Conservation (phyloP, 177 flowering plant genomes). For the Vitis hybrid region DNA sequence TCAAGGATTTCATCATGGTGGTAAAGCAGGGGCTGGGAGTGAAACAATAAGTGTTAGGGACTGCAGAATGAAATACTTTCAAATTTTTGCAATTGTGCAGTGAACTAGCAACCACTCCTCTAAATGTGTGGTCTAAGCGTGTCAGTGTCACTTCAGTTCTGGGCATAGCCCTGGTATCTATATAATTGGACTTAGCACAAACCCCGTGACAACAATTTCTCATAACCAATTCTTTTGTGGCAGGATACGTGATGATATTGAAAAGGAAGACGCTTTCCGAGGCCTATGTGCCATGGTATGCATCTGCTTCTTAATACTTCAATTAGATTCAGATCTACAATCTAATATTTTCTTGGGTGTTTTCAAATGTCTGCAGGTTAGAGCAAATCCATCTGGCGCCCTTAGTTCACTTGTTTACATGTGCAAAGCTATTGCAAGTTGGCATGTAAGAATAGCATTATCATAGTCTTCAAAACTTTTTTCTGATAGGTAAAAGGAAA, state of each 20-base stretch:
- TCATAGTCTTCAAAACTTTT: background rate
- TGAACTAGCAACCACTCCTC: too few species aligned
- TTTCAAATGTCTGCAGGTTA: slow-evolving; percentile 56
- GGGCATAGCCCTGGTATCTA: background rate
- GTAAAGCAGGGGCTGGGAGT: too few species aligned
- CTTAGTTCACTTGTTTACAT: slow-evolving; percentile 71
- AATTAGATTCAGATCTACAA: background rate
- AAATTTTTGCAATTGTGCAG: too few species aligned
- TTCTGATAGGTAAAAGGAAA: too few species aligned
- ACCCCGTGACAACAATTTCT: background rate
- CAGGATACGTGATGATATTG: slow-evolving; percentile 98
- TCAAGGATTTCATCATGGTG: too few species aligned
- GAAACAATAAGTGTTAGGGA: too few species aligned
- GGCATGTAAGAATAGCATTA: slow-evolving; percentile 72
- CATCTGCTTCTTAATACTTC: background rate
- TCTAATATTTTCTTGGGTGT: background rate
- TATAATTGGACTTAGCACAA: background rate
- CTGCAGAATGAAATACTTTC: too few species aligned
- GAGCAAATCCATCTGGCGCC: slow-evolving; percentile 89
- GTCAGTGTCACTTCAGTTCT: background rate
- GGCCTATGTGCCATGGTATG: slow-evolving; percentile 97
- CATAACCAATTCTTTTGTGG: slow-evolving; percentile 12
- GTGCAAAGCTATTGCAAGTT: slow-evolving; percentile 96
- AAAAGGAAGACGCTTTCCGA: slow-evolving; percentile 96
- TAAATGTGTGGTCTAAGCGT: background rate